Evolutionary conservation across 2,329 filamentous ascomycete species (phyloP), one percentile per base, ranked within the genome.

Genomic region (Reticulascus tulasneorum): DNA sequence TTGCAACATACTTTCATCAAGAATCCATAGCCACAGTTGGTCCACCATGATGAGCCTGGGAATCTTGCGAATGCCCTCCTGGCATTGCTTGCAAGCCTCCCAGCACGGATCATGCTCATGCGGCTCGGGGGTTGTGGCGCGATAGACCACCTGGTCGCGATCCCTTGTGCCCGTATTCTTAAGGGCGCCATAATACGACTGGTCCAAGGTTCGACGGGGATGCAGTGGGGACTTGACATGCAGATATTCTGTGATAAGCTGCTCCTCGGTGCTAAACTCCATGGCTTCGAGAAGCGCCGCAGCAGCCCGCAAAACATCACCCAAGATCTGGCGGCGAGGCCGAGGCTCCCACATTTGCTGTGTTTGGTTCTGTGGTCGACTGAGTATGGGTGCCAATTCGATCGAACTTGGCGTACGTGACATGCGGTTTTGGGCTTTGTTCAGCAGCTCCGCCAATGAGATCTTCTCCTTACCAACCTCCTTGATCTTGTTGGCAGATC

Each of bases 191-290:
- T 63, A 63, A 38, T 67, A 70, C 0, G 60, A 62, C 39, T 72
- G 68, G 29, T 72, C 68, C 1, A 72, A 51, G 0, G 68, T 72
- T 1, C 69, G 49, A 1, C 69, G 56, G 0, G 65, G 60, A 38
- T 73, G 68, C 1, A 63, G 47, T 6, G 59, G 65, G 0, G 62
- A 52, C 2, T 63, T 42, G 1, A 35, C 12, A 11, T 56, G 47
- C 1, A 68, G 47, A 20, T 60, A 63, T 4, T 49, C 44, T 9
- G 54, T 38, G 3, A 65, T 47, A 6, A 66, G 35, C 23, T 43
- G 46, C 35, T 59, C 54, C 30, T 67, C 63, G 1, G 50, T 46
- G 18, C 59, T 57, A 4, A 53, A 56, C 0, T 52, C 38, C 45
- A 68, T 65, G 0, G 54, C 56, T 33, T 66, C 62, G 16, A 55